Evolutionary conservation across 768 basidiomycete genomes (phyloP), one percentile per base, ranked within the genome.

Genomic region (Neoboletus subvelutipes): DNA sequence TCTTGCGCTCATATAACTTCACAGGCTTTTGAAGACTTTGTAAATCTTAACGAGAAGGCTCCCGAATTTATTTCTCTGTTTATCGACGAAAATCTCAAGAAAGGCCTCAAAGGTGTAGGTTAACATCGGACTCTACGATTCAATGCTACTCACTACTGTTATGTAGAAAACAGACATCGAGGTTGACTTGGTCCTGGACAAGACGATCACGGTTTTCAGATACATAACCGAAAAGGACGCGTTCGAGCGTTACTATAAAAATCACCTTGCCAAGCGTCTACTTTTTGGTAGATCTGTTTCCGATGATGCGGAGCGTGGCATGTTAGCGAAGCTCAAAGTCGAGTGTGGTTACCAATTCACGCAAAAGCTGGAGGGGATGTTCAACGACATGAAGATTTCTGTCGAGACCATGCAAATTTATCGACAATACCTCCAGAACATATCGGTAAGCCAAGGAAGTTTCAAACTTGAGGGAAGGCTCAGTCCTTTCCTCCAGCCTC

Each of bases 321-420:
- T 99, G 94, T 82, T 99, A 2, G 88, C 93, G 45, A 98, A 97
- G 74, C 85, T 99, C 66, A 98, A 98, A 76, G 82, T 96, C 26
- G 96, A 98, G 75, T 95, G 91, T 66, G 96, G 96, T 8, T 88
- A 87, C 64, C 93, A 96, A 68, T 99, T 98, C 73, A 98, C 97
- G 1, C 93, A 96, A 74, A 95, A 95, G 71, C 78, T 98, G 66
- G 95, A 99, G 72, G 95, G 95, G 56, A 99, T 99, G 96, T 97
- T 99, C 83, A 82, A 92, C 62, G 96, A 98, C 68, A 94, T 99
- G 86, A 91, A 86, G 65, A 71, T 95, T 29, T 96, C 93, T 6
- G 73, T 77, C 20, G 97, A 99, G 54, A 86, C 85, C 17, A 90
- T 89, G 80, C 77, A 81, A 36, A 83, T 82, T 5, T 99, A 94